Evolutionary conservation across 805 yeast species (phyloP), one percentile per base, ranked within the genome.

Genomic region (Suhomyces sp.): DNA sequence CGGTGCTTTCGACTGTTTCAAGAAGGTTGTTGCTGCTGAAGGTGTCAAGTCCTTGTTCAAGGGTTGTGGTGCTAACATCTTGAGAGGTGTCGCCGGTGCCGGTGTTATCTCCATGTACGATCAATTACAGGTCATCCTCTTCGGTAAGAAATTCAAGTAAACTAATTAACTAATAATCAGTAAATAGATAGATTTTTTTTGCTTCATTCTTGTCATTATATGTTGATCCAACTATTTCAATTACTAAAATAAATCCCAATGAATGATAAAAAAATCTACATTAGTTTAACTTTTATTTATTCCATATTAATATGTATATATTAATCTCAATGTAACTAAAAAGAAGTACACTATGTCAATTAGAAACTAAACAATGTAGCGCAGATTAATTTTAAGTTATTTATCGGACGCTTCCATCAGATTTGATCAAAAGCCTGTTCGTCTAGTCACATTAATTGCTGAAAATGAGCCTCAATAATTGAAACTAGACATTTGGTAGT

Each of bases 41-140:
- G 97, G 97, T 90, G 78, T 89, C 69, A 70, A 73, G 58, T 90
- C 97, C 69, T 84, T 91, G 80, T 91, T 91, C 93, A 92, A 90
- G 86, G 97, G 97, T 84, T 91, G 97, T 81, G 97, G 93, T 87
- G 97, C 97, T 79, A 91, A 91, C 94, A 91, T 91, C 86, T 85
- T 91, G 80, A 91, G 97, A 88, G 97, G 97, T 90, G 97, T 91
- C 76, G 97, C 97, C 79, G 96, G 97, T 86, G 97, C 97, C 74
- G 97, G 97, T 89, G 97, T 92, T 71, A 90, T 91, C 79, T 91
- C 97, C 83, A 72, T 92, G 85, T 91, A 92, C 84, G 97, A 92
- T 80, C 96, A 91, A 83, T 83, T 91, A 78, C 97, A 91, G 83
- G 79, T 91, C 81, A 86, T 91, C 85, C 55, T 92, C 69, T 90